phyloP scores from a whole-genome alignment of 2,329 filamentous ascomycete genomes.

The Didymella sp. region DNA sequence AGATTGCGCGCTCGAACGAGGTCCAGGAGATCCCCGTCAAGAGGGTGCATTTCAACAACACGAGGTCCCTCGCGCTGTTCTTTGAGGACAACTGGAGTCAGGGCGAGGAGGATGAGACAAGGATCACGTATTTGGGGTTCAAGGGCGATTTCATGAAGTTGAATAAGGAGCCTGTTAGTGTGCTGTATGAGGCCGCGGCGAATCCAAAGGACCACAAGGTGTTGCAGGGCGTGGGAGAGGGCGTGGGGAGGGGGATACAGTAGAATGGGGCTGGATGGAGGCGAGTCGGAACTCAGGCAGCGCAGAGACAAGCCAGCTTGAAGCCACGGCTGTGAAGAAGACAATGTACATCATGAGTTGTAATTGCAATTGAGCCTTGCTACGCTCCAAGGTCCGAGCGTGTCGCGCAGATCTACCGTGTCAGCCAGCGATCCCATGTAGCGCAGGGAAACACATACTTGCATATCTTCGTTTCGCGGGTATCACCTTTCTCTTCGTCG shows the following conservation, averaged over 20 bases:
- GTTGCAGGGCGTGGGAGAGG: constrained; percentile 51
- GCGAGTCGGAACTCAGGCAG: no score
- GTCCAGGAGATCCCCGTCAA: constrained; percentile 88
- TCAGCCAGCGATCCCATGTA: not conserved
- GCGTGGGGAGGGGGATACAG: constrained; percentile 47
- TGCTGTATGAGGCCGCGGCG: constrained; percentile 91
- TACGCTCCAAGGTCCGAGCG: not conserved
- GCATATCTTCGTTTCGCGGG: constrained; percentile 14
- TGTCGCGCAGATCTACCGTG: not conserved
- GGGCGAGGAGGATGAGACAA: constrained; percentile 80
- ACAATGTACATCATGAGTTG: no score
- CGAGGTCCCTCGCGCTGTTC: constrained; percentile 83
- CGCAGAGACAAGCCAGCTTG: no score
- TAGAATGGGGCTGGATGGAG: constrained; percentile 15
- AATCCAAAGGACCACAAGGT: constrained; percentile 84
- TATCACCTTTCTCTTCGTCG: constrained; percentile 24
- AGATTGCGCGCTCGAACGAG: constrained; percentile 78
- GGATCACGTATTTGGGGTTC: constrained; percentile 85
- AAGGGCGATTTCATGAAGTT: constrained; percentile 92
- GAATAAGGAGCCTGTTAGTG: constrained; percentile 80
- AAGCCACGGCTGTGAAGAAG: no score
- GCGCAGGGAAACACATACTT: constrained; percentile 16
- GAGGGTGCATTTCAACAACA: constrained; percentile 85
- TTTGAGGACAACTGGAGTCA: constrained; percentile 85
- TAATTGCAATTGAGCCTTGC: no score